A percentile compares a stretch with the other conserved stretches of the same genome.
Conservation (phyloP, 2,329 filamentous ascomycete species). For the Calonectria multiphialidica region DNA sequence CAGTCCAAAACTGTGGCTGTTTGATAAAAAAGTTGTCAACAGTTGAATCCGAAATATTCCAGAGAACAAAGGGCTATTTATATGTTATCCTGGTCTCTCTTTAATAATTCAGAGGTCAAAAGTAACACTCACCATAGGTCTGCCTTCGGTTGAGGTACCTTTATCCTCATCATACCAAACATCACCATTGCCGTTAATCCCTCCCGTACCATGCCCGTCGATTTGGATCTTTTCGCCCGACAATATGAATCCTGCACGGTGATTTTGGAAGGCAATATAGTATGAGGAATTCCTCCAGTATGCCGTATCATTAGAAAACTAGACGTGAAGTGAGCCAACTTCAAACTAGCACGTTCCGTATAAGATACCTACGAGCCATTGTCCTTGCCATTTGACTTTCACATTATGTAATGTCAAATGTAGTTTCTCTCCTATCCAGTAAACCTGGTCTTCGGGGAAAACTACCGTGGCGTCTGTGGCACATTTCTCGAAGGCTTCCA, state of each 20-base stretch:
- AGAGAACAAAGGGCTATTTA: neutral
- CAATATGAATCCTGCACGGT: neutral
- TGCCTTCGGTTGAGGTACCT: neutral
- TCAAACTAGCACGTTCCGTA: too few relatives aligned
- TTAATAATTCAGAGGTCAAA: too few relatives aligned
- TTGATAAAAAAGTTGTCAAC: neutral
- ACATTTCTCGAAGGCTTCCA: neutral
- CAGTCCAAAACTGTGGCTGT: neutral
- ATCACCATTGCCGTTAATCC: neutral
- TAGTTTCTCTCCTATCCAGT: neutral
- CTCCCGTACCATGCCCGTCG: neutral
- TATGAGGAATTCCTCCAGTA: neutral
- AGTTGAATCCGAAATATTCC: neutral
- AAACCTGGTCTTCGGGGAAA: neutral
- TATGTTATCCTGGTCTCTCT: neutral
- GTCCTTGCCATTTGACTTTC: neutral
- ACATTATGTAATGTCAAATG: neutral
- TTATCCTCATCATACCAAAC: neutral
- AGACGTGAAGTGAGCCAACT: neutral
- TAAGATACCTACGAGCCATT: neutral
- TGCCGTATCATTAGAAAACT: neutral
- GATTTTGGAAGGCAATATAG: neutral
- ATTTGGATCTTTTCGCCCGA: neutral
- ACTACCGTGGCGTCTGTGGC: neutral
- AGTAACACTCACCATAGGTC: neutral